Evolutionary conservation across 768 basidiomycete species (phyloP).

Genomic region (Leccinum boreale): DNA sequence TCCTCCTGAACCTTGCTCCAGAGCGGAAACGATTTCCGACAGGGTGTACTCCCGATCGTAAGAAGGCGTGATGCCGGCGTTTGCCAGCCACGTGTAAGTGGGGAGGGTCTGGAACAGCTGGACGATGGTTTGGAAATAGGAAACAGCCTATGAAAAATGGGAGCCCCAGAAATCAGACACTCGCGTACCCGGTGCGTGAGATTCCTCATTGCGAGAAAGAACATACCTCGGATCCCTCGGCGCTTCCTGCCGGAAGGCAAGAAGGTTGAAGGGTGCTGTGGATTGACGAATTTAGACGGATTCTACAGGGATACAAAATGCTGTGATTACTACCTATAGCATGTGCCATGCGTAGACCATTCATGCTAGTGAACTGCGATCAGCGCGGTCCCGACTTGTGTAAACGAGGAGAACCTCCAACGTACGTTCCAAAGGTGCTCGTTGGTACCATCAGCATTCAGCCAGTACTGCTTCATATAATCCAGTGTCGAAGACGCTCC

Average conservation of each 20-base stretch:
- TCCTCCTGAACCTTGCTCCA: constrained; percentile 54
- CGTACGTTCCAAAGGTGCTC: constrained; percentile 72
- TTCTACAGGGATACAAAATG: not conserved
- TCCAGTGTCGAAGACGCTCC: constrained; percentile 55
- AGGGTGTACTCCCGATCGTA: constrained; percentile 52
- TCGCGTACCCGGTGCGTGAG: not conserved
- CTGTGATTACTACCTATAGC: constrained; percentile 26
- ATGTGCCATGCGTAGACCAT: constrained; percentile 67
- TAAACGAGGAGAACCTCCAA: not conserved
- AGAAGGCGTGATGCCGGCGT: constrained; percentile 74
- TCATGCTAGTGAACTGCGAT: constrained; percentile 47
- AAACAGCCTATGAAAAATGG: constrained; percentile 48
- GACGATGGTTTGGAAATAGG: constrained; percentile 58
- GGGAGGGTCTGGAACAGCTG: constrained; percentile 64
- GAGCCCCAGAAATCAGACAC: not conserved
- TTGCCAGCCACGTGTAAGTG: constrained; percentile 67
- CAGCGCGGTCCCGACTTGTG: not conserved
- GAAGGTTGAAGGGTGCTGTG: constrained; percentile 52
- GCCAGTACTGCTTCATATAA: constrained; percentile 65
- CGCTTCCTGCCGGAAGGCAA: constrained; percentile 57
- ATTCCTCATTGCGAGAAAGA: not conserved
- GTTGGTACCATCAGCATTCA: constrained; percentile 56
- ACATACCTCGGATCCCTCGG: constrained; percentile 56
- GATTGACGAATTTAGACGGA: not conserved
- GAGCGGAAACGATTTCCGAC: constrained; percentile 48